Evolutionary conservation across 176 grass and related monocot genomes (phyloP).

Genomic region (Bothriochloa decipiens): DNA sequence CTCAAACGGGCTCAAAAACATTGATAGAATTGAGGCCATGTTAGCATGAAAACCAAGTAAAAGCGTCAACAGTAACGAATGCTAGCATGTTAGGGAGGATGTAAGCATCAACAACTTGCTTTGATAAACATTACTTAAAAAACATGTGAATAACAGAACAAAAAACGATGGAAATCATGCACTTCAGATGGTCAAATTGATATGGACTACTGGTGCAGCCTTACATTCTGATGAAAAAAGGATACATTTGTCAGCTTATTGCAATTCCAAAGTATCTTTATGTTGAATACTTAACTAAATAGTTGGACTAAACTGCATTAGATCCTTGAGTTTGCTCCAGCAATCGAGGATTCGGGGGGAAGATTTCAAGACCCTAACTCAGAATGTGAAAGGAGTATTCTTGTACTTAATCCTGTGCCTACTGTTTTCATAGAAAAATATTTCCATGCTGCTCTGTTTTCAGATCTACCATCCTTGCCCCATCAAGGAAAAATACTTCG

Average conservation of each 20-base stretch:
- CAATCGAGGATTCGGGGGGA: neutral
- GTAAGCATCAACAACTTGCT: neutral
- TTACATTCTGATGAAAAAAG: neutral
- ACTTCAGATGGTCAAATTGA: neutral
- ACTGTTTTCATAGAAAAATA: constrained; percentile 17
- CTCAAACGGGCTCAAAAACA: neutral
- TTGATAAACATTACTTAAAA: neutral
- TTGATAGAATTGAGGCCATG: neutral
- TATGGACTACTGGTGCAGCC: neutral
- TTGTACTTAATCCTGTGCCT: neutral
- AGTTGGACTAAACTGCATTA: neutral
- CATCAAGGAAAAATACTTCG: neutral
- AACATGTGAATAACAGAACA: neutral
- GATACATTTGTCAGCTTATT: neutral
- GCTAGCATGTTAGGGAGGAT: neutral
- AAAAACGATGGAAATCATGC: constrained; percentile 9
- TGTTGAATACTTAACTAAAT: constrained; percentile 8
- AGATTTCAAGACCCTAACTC: neutral
- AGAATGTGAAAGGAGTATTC: constrained; percentile 12
- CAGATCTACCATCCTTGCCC: constrained; percentile 20
- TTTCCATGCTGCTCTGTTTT: neutral
- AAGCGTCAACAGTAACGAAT: neutral
- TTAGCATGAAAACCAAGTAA: constrained; percentile 11
- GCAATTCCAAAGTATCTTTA: neutral
- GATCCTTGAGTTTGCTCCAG: neutral